Evolutionary conservation across 768 basidiomycete genomes (phyloP), one percentile per base, ranked within the genome.

Genomic region (Sistotremastrum suecicum): DNA sequence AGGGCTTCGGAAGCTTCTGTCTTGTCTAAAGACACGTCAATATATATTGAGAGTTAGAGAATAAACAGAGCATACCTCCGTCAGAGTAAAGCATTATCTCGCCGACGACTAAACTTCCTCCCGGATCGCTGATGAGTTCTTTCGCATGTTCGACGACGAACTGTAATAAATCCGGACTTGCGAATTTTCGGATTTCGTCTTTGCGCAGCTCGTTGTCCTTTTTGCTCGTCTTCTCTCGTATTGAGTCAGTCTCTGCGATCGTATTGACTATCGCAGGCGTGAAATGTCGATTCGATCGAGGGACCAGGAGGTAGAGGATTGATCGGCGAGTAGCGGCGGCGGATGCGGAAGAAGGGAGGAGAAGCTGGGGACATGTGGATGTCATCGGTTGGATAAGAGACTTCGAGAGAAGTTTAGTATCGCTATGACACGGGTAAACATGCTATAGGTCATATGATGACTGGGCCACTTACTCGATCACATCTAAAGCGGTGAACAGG

Each of bases 361-460:
- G 44, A 54, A 54, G 49, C 67, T 87, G 80, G 12, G 79, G 64
- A 37, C 68, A 74, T 10, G 63, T 54, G 0, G 69, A 58, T 20
- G 72, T 75, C 42, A 92, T 79, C 44, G 83, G 78, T 1, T 78
- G 62, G 1, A 92, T 69, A 34, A 97, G 66, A 0, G 80, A 77
- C 66, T 92, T 94, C 9, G 76, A 69, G 34, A 84, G 74, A 39
- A 92, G 72, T 65, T 94, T 97, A 2, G 91, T 97, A 58, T 97
- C 90, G 53, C 87, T 91, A 56, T 2, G 41, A 39, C 29, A 42
- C n/a, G 38, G 11, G 10, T 5, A 36, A 39, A 35, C 11, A 32
- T 32, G 6, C 44, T 7, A 31, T 31, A 10, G 37, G 37, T 10
- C 44, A 8, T 42, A 30, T 9, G 12, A 37, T 12, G n/a, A 29